Evolutionary conservation across 768 basidiomycete genomes (phyloP).

Genomic region (Calocera viscosa): DNA sequence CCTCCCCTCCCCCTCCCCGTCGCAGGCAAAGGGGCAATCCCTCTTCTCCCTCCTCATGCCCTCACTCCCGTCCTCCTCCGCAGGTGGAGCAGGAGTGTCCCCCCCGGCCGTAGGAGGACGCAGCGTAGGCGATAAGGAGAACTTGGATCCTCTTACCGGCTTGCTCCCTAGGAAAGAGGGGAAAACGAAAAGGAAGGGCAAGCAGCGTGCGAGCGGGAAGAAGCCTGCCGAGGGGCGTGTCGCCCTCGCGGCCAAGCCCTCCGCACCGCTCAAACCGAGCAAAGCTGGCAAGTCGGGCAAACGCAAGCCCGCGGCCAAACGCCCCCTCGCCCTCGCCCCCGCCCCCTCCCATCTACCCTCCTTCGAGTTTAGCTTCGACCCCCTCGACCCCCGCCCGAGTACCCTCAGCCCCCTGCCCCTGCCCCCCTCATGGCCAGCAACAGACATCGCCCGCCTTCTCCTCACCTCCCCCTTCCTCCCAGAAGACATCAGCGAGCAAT

Average conservation of each 20-base stretch:
- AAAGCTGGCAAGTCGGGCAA: not conserved
- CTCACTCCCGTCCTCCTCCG: not conserved
- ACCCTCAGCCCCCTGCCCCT: not conserved
- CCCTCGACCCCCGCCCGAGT: not conserved
- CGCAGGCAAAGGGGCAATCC: not conserved
- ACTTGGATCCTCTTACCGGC: slow-evolving; percentile 11
- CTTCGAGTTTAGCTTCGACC: not conserved
- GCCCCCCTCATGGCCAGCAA: not conserved
- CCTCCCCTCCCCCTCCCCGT: not conserved
- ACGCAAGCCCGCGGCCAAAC: not conserved
- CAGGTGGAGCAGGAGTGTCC: not conserved
- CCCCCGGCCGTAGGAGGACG: not conserved
- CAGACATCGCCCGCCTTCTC: not conserved
- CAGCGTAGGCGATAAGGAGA: slow-evolving; percentile 8
- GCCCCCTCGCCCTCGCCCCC: not conserved
- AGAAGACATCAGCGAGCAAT: not conserved
- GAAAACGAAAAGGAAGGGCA: not conserved
- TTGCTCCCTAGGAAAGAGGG: not conserved
- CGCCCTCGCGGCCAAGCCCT: not conserved
- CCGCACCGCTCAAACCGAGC: not conserved
- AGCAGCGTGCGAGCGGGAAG: no score
- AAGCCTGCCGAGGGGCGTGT: not conserved
- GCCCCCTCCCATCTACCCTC: not conserved
- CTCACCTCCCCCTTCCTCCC: not conserved
- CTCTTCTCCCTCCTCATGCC: not conserved